Evolutionary conservation across 768 basidiomycete species (phyloP).

Genomic region (Tricholoma flavovirens): DNA sequence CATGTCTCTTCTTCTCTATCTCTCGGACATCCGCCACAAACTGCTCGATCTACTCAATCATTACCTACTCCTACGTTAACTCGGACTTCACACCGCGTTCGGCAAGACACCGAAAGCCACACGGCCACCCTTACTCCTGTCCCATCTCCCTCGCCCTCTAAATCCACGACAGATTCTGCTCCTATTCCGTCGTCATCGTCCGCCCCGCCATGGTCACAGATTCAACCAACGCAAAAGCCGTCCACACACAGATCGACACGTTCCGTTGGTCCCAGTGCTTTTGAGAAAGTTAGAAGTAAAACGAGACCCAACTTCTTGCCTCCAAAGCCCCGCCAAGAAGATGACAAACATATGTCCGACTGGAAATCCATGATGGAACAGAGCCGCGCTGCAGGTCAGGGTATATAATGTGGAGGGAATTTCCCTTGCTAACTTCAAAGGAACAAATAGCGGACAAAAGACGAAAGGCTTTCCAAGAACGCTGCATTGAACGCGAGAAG

Average conservation of each 20-base stretch:
- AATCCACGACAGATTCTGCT: constrained; percentile 14
- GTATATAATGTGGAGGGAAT: background rate
- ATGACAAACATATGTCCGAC: constrained; percentile 76
- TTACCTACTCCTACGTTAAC: constrained; percentile 14
- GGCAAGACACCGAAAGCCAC: constrained; percentile 9
- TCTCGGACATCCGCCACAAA: constrained; percentile 6
- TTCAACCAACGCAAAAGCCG: constrained; percentile 21
- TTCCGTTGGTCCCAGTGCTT: constrained; percentile 58
- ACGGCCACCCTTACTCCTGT: constrained; percentile 10
- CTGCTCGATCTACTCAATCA: constrained; percentile 17
- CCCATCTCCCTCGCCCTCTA: constrained; percentile 9
- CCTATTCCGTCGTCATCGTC: constrained; percentile 26
- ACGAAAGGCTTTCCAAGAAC: constrained; percentile 54
- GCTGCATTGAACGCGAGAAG: constrained; percentile 57
- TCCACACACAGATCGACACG: constrained; percentile 39
- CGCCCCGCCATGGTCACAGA: constrained; percentile 15
- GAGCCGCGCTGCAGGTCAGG: constrained; percentile 67
- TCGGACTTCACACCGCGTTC: constrained; percentile 8
- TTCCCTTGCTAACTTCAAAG: background rate
- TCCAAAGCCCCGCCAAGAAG: constrained; percentile 73
- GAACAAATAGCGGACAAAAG: constrained; percentile 59
- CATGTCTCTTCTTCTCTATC: constrained; percentile 9
- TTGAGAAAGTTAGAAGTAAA: constrained; percentile 78
- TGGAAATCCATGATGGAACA: constrained; percentile 88
- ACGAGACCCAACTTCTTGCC: constrained; percentile 85